These are phyloP conservation scores for Canariomyces notabilis DNA, from an alignment of 2,329 filamentous ascomycete species.

Conservation along the genomic window DNA sequence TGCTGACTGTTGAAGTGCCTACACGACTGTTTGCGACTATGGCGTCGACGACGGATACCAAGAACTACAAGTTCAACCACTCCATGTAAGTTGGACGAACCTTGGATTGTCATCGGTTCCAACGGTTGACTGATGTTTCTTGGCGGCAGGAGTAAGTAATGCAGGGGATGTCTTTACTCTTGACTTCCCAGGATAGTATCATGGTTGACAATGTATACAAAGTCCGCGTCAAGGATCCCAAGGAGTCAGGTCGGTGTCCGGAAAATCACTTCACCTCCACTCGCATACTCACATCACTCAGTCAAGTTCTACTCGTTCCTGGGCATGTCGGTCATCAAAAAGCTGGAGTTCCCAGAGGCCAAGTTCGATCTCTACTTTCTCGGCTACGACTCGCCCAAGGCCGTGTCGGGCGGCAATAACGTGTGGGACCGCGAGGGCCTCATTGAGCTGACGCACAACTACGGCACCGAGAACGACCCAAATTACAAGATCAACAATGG, in stretches of 20 bases:
- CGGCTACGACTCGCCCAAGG: constrained; percentile 73
- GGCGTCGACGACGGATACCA: constrained; percentile 66
- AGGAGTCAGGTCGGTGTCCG: constrained; percentile 58
- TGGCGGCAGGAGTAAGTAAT: too few species aligned
- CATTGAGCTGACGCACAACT: constrained; percentile 78
- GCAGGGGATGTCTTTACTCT: too few species aligned
- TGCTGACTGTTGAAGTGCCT: neutral
- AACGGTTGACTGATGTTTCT: too few species aligned
- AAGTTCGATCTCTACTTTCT: constrained; percentile 97
- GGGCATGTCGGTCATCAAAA: constrained; percentile 78
- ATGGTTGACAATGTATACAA: constrained; percentile 46
- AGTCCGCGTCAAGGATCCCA: constrained; percentile 92
- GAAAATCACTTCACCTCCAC: neutral
- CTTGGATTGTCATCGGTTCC: constrained; percentile 3
- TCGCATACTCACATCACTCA: constrained; percentile 23
- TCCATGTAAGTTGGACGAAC: constrained; percentile 60
- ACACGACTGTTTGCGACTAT: constrained; percentile 39
- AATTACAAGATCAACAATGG: constrained; percentile 80
- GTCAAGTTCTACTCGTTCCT: constrained; percentile 94
- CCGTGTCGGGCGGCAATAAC: constrained; percentile 67
- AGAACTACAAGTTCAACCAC: constrained; percentile 81
- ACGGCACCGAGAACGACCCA: constrained; percentile 83
- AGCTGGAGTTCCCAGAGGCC: constrained; percentile 74
- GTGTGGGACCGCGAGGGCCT: constrained; percentile 80
- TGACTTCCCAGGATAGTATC: too few species aligned